Evolutionary conservation across 2,329 filamentous ascomycete genomes (phyloP).

Genomic region (Zasmidium cellare): DNA sequence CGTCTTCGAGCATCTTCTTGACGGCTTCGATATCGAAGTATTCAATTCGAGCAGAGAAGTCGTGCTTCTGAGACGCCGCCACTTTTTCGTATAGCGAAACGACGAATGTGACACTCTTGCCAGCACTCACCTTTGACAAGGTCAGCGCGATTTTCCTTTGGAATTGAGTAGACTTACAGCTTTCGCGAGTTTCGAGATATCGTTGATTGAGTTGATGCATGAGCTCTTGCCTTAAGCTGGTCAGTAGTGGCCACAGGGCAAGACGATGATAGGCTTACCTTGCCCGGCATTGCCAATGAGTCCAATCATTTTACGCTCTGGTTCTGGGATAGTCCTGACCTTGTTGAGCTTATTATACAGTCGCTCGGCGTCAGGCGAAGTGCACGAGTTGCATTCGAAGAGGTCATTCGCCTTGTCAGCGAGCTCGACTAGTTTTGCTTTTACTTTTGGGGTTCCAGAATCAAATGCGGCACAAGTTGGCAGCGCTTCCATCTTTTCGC

Average conservation of each 20-base stretch:
- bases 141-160: too few species aligned
- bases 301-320: constrained; percentile 11
- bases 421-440: constrained; percentile 1
- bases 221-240: constrained; percentile 26
- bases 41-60: constrained; percentile 17
- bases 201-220: constrained; percentile 24
- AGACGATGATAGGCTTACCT: not conserved
- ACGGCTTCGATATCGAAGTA: constrained; percentile 17
- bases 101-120: constrained; percentile 22
- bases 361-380: not conserved
- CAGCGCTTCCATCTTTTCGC: constrained; percentile 7
- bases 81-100: constrained; percentile 13
- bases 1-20: constrained; percentile 9
- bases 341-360: not conserved
- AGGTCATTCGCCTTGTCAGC: not conserved
- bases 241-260: not conserved
- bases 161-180: too few species aligned
- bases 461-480: constrained; percentile 15
- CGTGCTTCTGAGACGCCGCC: too few species aligned
- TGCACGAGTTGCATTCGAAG: not conserved
- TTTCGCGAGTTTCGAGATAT: constrained; percentile 20
- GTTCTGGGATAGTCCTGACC: not conserved
- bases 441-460: constrained; percentile 2
- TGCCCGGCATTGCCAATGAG: constrained; percentile 17
- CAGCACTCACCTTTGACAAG: constrained; percentile 8